Base-by-base conservation (phyloP, 225 moss, liverwort and hornwort species). In the Neckera pumila region DNA sequence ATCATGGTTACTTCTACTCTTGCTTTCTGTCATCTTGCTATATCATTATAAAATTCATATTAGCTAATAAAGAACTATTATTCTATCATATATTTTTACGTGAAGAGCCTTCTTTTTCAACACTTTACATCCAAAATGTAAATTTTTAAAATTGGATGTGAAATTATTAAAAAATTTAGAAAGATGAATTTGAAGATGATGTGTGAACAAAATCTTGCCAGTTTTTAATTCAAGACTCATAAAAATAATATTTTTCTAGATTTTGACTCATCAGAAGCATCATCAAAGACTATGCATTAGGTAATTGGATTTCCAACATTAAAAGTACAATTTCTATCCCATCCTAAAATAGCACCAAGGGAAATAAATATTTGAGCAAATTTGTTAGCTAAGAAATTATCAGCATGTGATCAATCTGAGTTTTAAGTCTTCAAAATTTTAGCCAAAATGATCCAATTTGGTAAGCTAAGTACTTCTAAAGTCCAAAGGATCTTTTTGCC, bases 231-330 rank as follows among this genome's bases (percentile, higher is more conserved):
- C 19, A 34, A 51, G 34, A 34, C 5, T 34, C 5, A 33, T 1
- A 0, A 34, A 53, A 22, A 12, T 0, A 1, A 31, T 28, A 19
- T 19, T 22, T 10, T 16, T 76, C 0, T 6, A n/a, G 33, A 33
- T 63, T 90, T 79, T 15, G 45, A 69, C 30, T 54, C 18, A 3
- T 64, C 12, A 27, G 4, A 67, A 66, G 31, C 71, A 87, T 79
- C 9, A 81, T 30, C 22, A 27, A 11, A 57, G 56, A 59, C 38
- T n/a, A 49, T 34, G 20, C 36, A 77, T 2, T 34, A 14, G 5
- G 0, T 53, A 51, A 30, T 66, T 84, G 23, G 15, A 87, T n/a
- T 62, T 1, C 19, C 45, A 79, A 62, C 18, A 62, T 56, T 6
- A 84, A 3, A 0, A 90, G 31, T 38, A 26, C 16, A 82, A 74